Base-by-base conservation (phyloP, 768 basidiomycete genomes). In the Leucosporidium scottii region DNA sequence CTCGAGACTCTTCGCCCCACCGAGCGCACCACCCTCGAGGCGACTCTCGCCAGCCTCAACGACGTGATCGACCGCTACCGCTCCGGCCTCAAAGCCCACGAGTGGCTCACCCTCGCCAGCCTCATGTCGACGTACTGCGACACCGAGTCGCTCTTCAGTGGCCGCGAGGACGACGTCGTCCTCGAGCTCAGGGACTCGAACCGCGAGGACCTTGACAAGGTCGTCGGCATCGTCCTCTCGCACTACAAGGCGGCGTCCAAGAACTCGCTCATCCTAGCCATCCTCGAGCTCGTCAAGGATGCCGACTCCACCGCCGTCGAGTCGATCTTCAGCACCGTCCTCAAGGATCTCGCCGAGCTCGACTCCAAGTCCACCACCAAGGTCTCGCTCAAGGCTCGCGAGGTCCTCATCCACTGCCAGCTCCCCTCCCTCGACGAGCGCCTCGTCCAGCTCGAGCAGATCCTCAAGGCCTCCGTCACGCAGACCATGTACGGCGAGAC, bases 341-440 rank as follows among this genome's bases (percentile, higher is more conserved):
- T 96, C 66, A 87, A 87, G 74, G 85, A 84, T 56, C 84, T 98
- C 49, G 90, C 93, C 61, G 84, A 84, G 39, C 83, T 98, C 47
- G 94, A 98, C 79, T 87, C 90, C 58, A 89, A 92, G 88, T 89
- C 91, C 9, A 94, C 93, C n/a, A 90, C 86, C 36, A 82, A 87
- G 64, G 93, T 98, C 47, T 84, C 93, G 4, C 80, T 99, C 71
- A 97, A 94, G 79, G 96, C 96, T 51, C 89, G 96, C 56, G 96
- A 99, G 81, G 96, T 96, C 10, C 84, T 98, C 57, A 98, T 99
- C 75, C 83, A 91, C 39, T 91, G 90, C 57, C 91, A 94, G 78
- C 89, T 99, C 85, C 96, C 96, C 8, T 94, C 93, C 20, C 94
- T 91, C 76, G 93, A 97, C 75, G 96, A 98, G 78, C 88, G 96